Percentiles rank a stretch among this genome's conserved stretches.
phyloP scores from a whole-genome alignment of 257 asterid species.

The Solanum habrochaites region DNA sequence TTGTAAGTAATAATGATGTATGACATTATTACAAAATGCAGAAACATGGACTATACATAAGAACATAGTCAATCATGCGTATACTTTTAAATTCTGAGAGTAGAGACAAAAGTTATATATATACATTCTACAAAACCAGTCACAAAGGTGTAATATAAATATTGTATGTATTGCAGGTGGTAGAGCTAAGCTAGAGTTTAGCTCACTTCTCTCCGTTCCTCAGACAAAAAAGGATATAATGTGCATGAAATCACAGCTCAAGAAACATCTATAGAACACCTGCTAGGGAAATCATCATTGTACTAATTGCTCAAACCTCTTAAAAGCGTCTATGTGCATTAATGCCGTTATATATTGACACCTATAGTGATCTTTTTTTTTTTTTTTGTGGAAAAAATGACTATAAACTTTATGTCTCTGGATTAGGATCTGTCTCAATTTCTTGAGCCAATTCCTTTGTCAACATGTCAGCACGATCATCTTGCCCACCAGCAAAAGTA shows the following conservation, averaged over 20 bases:
- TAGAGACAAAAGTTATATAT: background rate
- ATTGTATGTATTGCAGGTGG: background rate
- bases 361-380: background rate
- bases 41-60: background rate
- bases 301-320: background rate
- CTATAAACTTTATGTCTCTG: background rate
- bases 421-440: constrained; percentile 46
- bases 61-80: background rate
- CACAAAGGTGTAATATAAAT: background rate
- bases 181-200: constrained; percentile 2
- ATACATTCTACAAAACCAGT: constrained; percentile 6
- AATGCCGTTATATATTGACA: background rate
- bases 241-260: background rate
- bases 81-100: background rate
- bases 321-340: background rate
- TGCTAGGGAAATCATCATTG: background rate
- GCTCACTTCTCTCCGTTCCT: background rate
- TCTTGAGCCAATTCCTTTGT: constrained; percentile 69
- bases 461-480: constrained; percentile 74
- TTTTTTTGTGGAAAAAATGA: background rate
- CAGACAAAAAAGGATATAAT: background rate
- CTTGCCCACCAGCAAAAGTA: constrained; percentile 87
- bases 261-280: background rate
- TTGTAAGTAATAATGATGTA: background rate
- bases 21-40: background rate